Evolutionary conservation across 805 yeast genomes (phyloP), one percentile per base, ranked within the genome.

Genomic region (Metschnikowia kunwiensis): DNA sequence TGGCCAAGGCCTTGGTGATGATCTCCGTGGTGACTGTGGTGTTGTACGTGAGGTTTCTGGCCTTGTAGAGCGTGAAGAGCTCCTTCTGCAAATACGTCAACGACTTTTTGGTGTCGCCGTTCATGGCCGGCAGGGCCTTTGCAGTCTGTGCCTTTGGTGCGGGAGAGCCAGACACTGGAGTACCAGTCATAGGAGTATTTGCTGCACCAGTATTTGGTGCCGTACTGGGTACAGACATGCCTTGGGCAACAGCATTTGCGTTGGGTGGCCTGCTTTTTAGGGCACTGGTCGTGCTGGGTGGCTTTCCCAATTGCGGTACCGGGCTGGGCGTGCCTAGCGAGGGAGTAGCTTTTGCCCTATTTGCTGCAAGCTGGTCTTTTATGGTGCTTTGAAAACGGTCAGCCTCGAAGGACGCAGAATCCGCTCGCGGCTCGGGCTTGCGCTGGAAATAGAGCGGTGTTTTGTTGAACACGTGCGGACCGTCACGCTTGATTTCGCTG

Each of bases 1-100:
- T 84, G 3, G 96, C 96, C 48, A 89, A 70, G 1, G 96, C 96
- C 50, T 85, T 88, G 7, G 96, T 89, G 49, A 89, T 68, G 36
- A 88, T 78, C 41, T 80, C 85, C 0, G 96, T 85, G 33, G 91
- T 86, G 5, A 87, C 78, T 17, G 83, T 88, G 25, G 86, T 85
- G 40, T 83, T 86, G 42, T 81, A 77, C 41, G 86, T 77, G 27
- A 68, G 51, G 49, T 77, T 82, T 43, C 88, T 68, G 38, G 83
- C 86, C 52, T 85, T 86, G 21, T 94, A 83, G 39, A 89, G 73
- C 10, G 80, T 74, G 50, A 86, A 82, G 16, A 91, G 67, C 55
- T 89, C 96, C 51, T 86, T 88, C 61, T 91, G 96, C 38, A 91
- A 63, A 50, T 86, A 83, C 1, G 85, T 77, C 55, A 91, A 70